A percentile compares a stretch with the other conserved stretches of the same genome.
Conservation (phyloP, 345 rosid species). For the Eutrema heterophyllum region DNA sequence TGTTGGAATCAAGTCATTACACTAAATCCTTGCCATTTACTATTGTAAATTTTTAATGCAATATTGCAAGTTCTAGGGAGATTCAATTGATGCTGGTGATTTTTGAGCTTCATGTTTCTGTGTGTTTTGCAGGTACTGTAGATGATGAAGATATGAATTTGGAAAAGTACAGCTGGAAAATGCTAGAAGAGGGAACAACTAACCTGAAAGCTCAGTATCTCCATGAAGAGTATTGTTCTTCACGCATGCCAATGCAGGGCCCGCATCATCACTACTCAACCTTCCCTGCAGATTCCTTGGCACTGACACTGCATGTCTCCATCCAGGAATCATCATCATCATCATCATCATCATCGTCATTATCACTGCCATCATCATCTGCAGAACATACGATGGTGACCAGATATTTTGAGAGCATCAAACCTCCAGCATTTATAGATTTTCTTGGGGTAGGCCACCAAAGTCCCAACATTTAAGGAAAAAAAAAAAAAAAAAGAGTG, state of each 20-base stretch:
- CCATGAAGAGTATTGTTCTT: constrained; percentile 15
- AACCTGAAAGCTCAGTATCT: constrained; percentile 23
- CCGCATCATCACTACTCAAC: constrained; percentile 30
- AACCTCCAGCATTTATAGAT: constrained; percentile 50
- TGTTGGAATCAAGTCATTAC: too few relatives aligned
- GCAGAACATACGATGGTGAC: constrained; percentile 28
- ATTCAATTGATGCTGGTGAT: background rate
- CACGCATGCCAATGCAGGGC: constrained; percentile 27
- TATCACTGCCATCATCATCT: constrained; percentile 24
- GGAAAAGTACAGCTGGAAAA: constrained; percentile 21
- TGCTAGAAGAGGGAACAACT: constrained; percentile 19
- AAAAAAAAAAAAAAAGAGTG: background rate
- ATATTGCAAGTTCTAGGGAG: constrained; percentile 6
- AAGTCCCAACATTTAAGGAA: constrained; percentile 6
- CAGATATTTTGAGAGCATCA: constrained; percentile 12
- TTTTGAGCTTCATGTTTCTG: constrained; percentile 9
- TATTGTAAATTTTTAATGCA: background rate
- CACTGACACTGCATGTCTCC: constrained; percentile 42
- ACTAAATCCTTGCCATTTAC: background rate
- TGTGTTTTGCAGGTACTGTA: constrained; percentile 26
- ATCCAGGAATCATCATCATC: constrained; percentile 40
- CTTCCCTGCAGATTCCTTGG: constrained; percentile 36
- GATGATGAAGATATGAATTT: constrained; percentile 21
- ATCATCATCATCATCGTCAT: constrained; percentile 16
- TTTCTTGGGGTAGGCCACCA: constrained; percentile 52